Conservation (phyloP, 2,329 filamentous ascomycete species). For the Lasiodiplodia theobromae region DNA sequence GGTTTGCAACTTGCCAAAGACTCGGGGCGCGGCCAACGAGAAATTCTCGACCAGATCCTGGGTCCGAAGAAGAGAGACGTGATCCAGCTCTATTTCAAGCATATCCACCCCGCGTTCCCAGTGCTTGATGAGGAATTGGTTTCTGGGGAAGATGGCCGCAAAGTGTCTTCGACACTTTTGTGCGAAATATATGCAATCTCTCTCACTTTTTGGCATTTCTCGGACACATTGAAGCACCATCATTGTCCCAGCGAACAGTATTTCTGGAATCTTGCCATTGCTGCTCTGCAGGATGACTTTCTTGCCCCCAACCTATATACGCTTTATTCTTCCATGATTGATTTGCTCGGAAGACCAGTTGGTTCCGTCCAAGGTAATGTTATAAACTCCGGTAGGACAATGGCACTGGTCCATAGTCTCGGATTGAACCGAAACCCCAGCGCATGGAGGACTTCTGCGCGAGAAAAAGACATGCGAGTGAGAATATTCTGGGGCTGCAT, state of each 20-base stretch:
- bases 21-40: conserved; percentile 48
- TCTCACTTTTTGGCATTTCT: conserved; percentile 47
- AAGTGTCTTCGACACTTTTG: conserved; percentile 46
- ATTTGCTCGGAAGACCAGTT: conserved; percentile 51
- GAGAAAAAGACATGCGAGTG: conserved; percentile 60
- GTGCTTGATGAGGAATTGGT: conserved; percentile 49
- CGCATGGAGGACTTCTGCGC: conserved; percentile 58
- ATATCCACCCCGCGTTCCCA: conserved; percentile 48
- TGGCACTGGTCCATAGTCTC: conserved; percentile 63
- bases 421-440: conserved; percentile 63
- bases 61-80: conserved; percentile 48
- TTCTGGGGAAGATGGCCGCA: conserved; percentile 43
- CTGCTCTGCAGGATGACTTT: conserved; percentile 52
- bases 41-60: conserved; percentile 52
- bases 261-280: conserved; percentile 52
- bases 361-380: conserved; percentile 56
- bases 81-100: conserved; percentile 55
- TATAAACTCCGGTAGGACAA: conserved; percentile 60
- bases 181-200: conserved; percentile 50
- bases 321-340: conserved; percentile 48
- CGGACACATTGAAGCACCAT: conserved; percentile 45
- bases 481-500: conserved; percentile 65
- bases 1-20: conserved; percentile 47
- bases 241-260: conserved; percentile 49
- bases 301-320: conserved; percentile 50